phyloP scores from a whole-genome alignment of 2,329 filamentous ascomycete species.

The Fusarium sp. region DNA sequence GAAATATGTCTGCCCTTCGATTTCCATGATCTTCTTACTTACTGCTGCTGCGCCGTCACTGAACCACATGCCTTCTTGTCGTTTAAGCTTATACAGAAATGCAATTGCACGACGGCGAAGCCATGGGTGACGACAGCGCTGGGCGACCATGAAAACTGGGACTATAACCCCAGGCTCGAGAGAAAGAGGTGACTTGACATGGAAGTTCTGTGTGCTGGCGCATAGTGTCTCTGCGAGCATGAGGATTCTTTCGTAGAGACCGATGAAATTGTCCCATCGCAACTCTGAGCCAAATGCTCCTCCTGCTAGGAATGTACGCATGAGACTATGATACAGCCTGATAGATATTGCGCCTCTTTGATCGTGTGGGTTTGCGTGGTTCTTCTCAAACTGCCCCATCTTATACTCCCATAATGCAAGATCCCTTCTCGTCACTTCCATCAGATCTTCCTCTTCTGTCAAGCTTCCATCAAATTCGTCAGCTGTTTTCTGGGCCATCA shows the following conservation, averaged over 20 bases:
- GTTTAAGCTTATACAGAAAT: constrained; percentile 43
- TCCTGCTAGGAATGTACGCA: constrained; percentile 36
- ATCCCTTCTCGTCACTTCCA: constrained; percentile 19
- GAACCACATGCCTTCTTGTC: constrained; percentile 51
- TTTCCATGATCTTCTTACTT: constrained; percentile 31
- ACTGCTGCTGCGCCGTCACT: constrained; percentile 48
- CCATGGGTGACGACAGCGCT: constrained; percentile 49
- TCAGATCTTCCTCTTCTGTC: neutral
- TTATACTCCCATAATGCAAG: constrained; percentile 40
- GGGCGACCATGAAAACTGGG: constrained; percentile 44
- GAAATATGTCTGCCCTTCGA: constrained; percentile 40
- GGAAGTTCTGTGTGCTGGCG: constrained; percentile 28
- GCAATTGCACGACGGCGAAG: constrained; percentile 44
- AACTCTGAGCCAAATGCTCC: constrained; percentile 43
- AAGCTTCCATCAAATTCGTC: neutral
- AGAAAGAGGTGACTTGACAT: constrained; percentile 41
- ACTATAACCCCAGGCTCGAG: constrained; percentile 51
- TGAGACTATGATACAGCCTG: constrained; percentile 48
- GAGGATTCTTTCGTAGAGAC: constrained; percentile 47
- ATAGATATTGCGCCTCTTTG: constrained; percentile 38
- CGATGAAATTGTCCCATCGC: constrained; percentile 47
- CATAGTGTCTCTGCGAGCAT: constrained; percentile 31
- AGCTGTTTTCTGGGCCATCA: constrained; percentile 27
- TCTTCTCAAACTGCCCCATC: constrained; percentile 41
- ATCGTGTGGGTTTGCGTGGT: constrained; percentile 8